phyloP scores from a whole-genome alignment of 257 asterid species.

The Capsicum rhomboideum region DNA sequence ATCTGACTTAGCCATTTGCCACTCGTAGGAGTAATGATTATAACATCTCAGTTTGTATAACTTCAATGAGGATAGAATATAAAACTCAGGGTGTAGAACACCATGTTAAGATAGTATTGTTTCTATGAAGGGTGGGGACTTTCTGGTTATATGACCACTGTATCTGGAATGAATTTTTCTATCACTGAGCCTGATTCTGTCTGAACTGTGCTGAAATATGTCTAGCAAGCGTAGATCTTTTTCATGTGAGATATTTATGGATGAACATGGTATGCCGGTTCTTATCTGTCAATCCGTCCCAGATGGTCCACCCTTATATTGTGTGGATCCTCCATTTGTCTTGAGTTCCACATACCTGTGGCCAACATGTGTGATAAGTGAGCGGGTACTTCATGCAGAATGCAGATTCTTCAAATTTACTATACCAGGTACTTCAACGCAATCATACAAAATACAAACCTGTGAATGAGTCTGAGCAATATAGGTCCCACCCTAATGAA shows the following conservation, averaged over 20 bases:
- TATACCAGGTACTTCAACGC: background rate
- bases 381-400: background rate
- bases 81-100: background rate
- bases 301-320: background rate
- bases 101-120: background rate
- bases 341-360: background rate
- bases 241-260: background rate
- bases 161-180: background rate
- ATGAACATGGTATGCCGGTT: background rate
- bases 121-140: background rate
- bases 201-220: background rate
- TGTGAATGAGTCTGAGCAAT: background rate
- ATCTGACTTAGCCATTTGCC: too few species aligned
- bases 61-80: background rate
- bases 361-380: background rate
- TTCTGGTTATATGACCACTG: background rate
- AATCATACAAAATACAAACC: background rate
- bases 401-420: background rate
- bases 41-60: too few species aligned
- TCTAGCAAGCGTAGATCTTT: background rate
- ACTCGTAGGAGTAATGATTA: too few species aligned
- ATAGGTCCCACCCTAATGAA: background rate
- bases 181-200: background rate
- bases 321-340: background rate
- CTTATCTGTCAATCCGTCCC: background rate